phyloP scores from a whole-genome alignment of 768 basidiomycete genomes.

The Trametes punicea region DNA sequence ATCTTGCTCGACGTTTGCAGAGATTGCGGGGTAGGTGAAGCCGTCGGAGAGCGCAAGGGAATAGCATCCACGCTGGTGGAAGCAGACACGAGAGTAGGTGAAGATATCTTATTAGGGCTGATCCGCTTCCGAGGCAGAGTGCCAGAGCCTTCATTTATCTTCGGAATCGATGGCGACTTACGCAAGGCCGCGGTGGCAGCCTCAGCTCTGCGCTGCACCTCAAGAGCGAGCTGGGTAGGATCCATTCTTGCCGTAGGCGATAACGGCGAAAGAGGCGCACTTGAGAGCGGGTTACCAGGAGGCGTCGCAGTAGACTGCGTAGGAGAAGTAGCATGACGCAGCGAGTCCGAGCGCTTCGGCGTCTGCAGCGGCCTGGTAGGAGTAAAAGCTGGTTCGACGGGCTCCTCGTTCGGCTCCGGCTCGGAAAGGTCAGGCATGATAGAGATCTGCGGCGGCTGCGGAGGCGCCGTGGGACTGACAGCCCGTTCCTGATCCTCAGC shows the following conservation, averaged over 20 bases:
- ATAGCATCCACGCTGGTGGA: slow-evolving; percentile 38
- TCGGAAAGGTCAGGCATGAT: slow-evolving; percentile 16
- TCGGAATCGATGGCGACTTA: slow-evolving; percentile 39
- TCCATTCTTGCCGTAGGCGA: slow-evolving; percentile 33
- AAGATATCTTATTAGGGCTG: slow-evolving; percentile 37
- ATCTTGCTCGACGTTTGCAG: slow-evolving; percentile 42
- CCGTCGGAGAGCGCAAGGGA: slow-evolving; percentile 27
- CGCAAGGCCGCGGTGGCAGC: slow-evolving; percentile 46
- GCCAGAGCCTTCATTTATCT: slow-evolving; percentile 23
- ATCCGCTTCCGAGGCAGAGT: slow-evolving; percentile 31
- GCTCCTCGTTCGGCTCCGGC: slow-evolving; percentile 11
- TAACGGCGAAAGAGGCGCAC: background rate
- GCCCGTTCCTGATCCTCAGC: slow-evolving; percentile 32
- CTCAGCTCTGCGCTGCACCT: slow-evolving; percentile 65
- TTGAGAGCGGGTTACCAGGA: background rate
- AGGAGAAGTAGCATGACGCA: background rate
- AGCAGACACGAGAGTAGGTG: slow-evolving; percentile 38
- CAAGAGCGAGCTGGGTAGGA: slow-evolving; percentile 53
- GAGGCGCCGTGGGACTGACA: slow-evolving; percentile 23
- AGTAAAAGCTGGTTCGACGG: background rate
- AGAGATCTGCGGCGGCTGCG: slow-evolving; percentile 27
- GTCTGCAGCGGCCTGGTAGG: slow-evolving; percentile 11
- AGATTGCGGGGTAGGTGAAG: slow-evolving; percentile 21
- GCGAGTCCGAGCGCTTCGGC: slow-evolving; percentile 14
- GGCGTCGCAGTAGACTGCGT: background rate